Base-by-base conservation (phyloP, 2,329 filamentous ascomycete genomes). In the Rhynchosporium secalis region DNA sequence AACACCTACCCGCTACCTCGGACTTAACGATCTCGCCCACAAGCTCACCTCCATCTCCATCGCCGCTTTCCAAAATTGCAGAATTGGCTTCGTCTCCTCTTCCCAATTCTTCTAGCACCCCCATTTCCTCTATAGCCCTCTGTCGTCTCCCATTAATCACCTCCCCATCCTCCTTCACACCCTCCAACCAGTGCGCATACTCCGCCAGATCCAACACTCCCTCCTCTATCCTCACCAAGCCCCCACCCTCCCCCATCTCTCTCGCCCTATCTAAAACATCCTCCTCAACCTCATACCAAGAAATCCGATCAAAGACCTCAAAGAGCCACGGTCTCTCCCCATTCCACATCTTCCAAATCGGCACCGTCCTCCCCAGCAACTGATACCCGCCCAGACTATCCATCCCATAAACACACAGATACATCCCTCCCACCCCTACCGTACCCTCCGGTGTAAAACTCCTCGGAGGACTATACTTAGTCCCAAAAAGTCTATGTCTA, bases 91-190 rank as follows among this genome's bases (percentile, higher is more conserved):
- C 8, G 28, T 54, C 36, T 13, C 33, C 38, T 40, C 13, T 46
- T 3, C 26, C 20, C 56, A 58, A n/a, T 33, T 40, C 13, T 15
- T 58, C 38, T 26, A 58, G 29, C 3, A 49, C 20, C 26, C 71
- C 66, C 43, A 55, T 67, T 59, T 62, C 64, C 49, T 66, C 69
- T 55, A 66, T 68, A 7, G 33, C 40, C 40, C 28, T 38, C 56
- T 36, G 29, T n/a, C 56, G 38, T 20, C 48, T 51, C 46, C 49
- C 56, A 12, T 41, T 38, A 26, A 49, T 49, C 36, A 8, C 20
- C 33, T 15, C 28, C 10, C 46, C 40, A 10, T 58, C 56, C 20
- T 12, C 46, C 13, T 20, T 3, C 2, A 49, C n/a, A 3, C n/a
- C 29, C 31, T 10, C n/a, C 20, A 51, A 20, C 56, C 36, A 49